These are phyloP conservation scores for Ophiorrhiza pumila DNA, from an alignment of 257 asterid genomes.

Conservation along the genomic window DNA sequence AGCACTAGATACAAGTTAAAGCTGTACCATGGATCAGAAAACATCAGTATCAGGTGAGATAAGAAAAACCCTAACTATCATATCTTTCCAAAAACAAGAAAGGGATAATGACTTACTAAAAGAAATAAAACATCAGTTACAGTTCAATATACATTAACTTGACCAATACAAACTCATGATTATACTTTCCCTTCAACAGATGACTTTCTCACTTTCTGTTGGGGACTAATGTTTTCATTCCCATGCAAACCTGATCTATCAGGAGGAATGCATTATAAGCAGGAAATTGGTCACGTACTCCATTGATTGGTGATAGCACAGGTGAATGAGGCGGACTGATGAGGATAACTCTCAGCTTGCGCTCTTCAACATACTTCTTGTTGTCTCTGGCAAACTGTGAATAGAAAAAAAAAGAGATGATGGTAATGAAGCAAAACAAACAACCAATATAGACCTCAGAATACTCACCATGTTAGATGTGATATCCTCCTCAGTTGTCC, in stretches of 20 bases:
- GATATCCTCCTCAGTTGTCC: conserved; percentile 38
- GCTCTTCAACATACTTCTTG: conserved; percentile 41
- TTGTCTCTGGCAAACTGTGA: conserved; percentile 40
- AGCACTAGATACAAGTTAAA: not conserved
- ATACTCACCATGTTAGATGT: conserved; percentile 31
- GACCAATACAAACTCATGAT: not conserved
- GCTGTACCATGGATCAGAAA: not conserved
- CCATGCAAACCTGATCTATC: conserved; percentile 22
- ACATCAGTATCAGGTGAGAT: not conserved
- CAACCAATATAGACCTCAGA: not conserved
- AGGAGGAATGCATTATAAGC: conserved; percentile 16
- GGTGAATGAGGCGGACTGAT: conserved; percentile 39
- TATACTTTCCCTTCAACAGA: not conserved
- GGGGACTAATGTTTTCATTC: conserved; percentile 15
- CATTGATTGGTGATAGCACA: conserved; percentile 29
- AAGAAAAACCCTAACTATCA: not conserved
- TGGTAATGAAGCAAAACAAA: not conserved
- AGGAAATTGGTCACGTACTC: conserved; percentile 18
- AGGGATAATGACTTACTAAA: not conserved
- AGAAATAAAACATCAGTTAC: not conserved
- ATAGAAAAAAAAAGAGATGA: conserved; percentile 4
- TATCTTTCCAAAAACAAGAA: not conserved
- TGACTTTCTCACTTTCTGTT: conserved; percentile 23
- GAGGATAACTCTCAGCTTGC: conserved; percentile 42
- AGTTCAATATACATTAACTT: not conserved